Conservation (phyloP, 169 alveolate species). For the Plasmodium falciparum region DNA sequence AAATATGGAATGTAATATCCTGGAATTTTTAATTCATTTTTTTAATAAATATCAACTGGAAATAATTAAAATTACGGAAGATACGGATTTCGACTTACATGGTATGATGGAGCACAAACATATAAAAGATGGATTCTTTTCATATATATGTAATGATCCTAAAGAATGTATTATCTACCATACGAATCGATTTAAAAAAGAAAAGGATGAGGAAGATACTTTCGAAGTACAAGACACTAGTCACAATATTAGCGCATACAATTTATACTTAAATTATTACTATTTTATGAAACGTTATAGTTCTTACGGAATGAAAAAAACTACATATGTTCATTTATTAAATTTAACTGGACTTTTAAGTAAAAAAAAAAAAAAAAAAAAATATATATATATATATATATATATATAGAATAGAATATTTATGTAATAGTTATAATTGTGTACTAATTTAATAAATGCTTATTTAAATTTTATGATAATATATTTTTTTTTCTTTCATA, state of each 20-base stretch:
- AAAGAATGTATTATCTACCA: conserved; percentile 28
- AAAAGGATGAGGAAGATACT: background rate
- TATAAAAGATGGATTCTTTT: conserved; percentile 27
- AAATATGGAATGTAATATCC: conserved; percentile 25
- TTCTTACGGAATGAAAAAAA: background rate
- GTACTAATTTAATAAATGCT: background rate
- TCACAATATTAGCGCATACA: conserved; percentile 18
- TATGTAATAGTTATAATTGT: background rate
- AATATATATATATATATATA: no score
- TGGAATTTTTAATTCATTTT: conserved; percentile 48
- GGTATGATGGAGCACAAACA: conserved; percentile 24
- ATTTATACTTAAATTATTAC: conserved; percentile 17
- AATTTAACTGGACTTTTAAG: conserved; percentile 44
- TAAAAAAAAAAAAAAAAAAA: no score
- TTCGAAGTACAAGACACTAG: background rate
- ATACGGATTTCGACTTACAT: conserved; percentile 22
- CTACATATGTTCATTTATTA: conserved; percentile 30
- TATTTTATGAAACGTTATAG: conserved; percentile 26
- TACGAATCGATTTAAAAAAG: conserved; percentile 10
- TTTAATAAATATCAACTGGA: conserved; percentile 50
- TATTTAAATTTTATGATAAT: background rate
- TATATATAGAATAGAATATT: background rate
- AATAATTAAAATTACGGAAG: conserved; percentile 16
- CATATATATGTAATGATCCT: conserved; percentile 21
- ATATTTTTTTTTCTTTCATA: background rate